Evolutionary conservation across 1,139 yeast genomes (phyloP), one percentile per base, ranked within the genome.

Genomic region (Sugiyamaella japonica): DNA sequence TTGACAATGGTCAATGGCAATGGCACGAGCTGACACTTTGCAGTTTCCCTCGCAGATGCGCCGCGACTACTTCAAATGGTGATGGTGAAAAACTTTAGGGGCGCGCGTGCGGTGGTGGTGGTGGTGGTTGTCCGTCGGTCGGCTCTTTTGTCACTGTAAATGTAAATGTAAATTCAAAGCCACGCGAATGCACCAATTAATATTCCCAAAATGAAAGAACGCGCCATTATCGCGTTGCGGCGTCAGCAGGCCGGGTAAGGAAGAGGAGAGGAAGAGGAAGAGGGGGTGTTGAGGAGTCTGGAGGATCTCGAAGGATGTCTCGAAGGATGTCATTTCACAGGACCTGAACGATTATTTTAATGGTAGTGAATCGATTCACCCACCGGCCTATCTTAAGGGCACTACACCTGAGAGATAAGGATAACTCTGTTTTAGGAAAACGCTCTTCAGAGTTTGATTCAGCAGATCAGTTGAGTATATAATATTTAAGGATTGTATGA

Each of bases 191-290:
- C 17, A 17, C 39, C 39, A 17, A 5, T 34, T 32, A 34, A 44
- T 44, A n/a, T 28, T 44, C 48, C 48, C 48, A 44, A 44, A 44
- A 25, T 34, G 48, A 44, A 16, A 32, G 20, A 44, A 45, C 49
- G 49, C 49, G 49, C 49, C 40, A 8, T 8, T 34, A 23, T 45
- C 49, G 49, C 49, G 49, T 45, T 45, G 49, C 49, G 49, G 49
- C 49, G 39, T 40, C n/a, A 34, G 20, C 8, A 16, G 40, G 40
- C 48, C 48, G 48, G 48, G 48, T 44, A 44, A 44, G n/a, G 42
- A 38, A 20, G 25, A 20, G 25, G 6, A 20, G 25, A 20, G 25
- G 25, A 20, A 20, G 25, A 20, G 25, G 25, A 20, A 6, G 6
- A 20, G 25, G 6, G 25, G 25, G 25, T 3, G 25, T 3, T 3